Evolutionary conservation across 129 eudicot genomes (phyloP).

Genomic region (Tagetes patula): DNA sequence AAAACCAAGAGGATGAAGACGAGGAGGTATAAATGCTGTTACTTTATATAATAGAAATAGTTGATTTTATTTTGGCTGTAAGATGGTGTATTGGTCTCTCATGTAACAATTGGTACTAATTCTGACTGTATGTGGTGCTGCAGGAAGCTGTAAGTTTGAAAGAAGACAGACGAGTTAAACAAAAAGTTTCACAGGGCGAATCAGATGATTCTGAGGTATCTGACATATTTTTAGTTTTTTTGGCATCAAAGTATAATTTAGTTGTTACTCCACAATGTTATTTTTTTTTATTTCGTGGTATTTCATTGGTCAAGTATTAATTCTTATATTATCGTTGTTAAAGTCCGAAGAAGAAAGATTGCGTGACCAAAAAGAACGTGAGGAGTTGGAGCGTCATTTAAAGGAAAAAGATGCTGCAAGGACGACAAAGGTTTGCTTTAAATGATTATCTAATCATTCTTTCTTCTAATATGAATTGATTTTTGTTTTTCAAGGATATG

Average conservation of each 20-base stretch:
- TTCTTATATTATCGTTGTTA: slow-evolving; percentile 6
- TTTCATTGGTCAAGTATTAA: neutral
- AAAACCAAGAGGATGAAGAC: slow-evolving; percentile 68
- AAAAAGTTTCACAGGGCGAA: slow-evolving; percentile 45
- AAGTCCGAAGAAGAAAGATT: slow-evolving; percentile 97
- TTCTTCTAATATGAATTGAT: slow-evolving; percentile 6
- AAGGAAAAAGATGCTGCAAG: slow-evolving; percentile 87
- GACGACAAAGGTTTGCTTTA: slow-evolving; percentile 68
- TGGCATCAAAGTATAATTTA: neutral
- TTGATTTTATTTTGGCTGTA: slow-evolving; percentile 38
- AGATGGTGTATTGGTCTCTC: slow-evolving; percentile 31
- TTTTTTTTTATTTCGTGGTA: neutral
- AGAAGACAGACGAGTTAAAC: slow-evolving; percentile 59
- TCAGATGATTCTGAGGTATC: slow-evolving; percentile 78
- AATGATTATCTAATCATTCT: slow-evolving; percentile 5
- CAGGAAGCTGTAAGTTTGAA: slow-evolving; percentile 48
- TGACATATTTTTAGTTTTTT: neutral
- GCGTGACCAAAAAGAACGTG: slow-evolving; percentile 88
- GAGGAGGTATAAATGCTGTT: slow-evolving; percentile 64
- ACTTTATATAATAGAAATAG: slow-evolving; percentile 31
- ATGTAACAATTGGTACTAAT: slow-evolving; percentile 38
- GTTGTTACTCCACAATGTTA: neutral
- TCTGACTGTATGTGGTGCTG: slow-evolving; percentile 39
- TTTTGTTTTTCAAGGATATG: neutral
- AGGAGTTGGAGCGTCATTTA: slow-evolving; percentile 75